Conservation (phyloP, 495 filamentous ascomycete genomes). For the Neurospora tetrasperma region DNA sequence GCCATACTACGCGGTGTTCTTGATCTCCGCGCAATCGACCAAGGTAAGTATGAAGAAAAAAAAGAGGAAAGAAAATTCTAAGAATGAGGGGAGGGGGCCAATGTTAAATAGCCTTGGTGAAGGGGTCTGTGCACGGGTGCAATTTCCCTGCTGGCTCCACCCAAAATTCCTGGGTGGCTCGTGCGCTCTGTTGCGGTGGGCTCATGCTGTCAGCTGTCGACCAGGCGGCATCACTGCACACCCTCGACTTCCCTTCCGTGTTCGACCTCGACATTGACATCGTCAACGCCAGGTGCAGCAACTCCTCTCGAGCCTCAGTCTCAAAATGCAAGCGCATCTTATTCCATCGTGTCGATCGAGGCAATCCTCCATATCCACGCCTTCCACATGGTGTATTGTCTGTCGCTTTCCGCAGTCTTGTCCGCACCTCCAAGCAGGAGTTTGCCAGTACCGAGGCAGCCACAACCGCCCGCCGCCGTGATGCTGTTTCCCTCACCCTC, state of each 20-base stretch:
- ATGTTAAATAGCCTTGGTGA: neutral
- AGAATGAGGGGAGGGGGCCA: neutral
- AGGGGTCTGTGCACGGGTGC: constrained; percentile 10
- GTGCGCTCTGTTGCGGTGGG: neutral
- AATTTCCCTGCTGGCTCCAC: neutral
- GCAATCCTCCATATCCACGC: neutral
- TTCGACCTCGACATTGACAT: neutral
- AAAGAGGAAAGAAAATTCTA: constrained; percentile 9
- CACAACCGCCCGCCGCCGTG: neutral
- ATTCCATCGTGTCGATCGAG: neutral
- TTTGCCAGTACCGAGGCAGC: neutral
- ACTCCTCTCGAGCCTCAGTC: neutral
- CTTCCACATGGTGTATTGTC: neutral
- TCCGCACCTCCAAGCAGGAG: neutral
- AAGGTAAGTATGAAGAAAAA: constrained; percentile 21
- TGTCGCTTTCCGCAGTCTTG: neutral
- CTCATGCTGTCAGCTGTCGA: neutral
- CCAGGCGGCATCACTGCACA: neutral
- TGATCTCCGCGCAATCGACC: constrained; percentile 15
- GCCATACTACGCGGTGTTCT: constrained; percentile 10
- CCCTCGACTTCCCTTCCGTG: neutral
- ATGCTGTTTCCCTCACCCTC: neutral
- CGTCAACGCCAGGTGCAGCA: neutral
- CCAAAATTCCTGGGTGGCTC: neutral
- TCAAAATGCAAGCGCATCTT: neutral